These are phyloP conservation scores for Aegilops bicornis DNA, from an alignment of 176 grass and related monocot genomes.

Conservation along the genomic window DNA sequence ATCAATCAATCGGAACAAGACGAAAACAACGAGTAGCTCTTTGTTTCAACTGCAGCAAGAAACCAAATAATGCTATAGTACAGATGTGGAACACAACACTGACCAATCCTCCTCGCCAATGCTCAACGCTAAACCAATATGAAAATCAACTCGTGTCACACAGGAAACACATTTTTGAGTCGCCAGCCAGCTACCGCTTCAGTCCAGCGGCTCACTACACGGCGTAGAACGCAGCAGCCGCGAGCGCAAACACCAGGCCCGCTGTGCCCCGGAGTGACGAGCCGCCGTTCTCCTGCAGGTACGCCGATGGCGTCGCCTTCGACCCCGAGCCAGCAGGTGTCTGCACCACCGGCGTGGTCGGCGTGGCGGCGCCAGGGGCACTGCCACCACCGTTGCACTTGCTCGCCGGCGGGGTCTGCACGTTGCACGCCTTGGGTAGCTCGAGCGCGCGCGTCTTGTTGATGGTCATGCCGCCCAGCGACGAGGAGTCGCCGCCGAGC, in stretches of 20 bases:
- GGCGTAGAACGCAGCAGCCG: slow-evolving; percentile 15
- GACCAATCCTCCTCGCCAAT: background rate
- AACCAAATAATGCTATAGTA: background rate
- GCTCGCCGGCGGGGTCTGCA: slow-evolving; percentile 68
- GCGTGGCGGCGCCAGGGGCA: background rate
- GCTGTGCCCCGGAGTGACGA: background rate
- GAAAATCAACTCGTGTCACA: background rate
- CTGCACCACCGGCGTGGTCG: background rate
- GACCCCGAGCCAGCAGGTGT: slow-evolving; percentile 4
- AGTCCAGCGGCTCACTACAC: too few species aligned
- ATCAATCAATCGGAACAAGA: too few species aligned
- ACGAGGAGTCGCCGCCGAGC: slow-evolving; percentile 43
- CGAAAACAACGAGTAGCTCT: too few species aligned
- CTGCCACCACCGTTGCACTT: slow-evolving; percentile 35
- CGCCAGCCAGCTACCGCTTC: too few species aligned
- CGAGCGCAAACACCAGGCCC: slow-evolving; percentile 12
- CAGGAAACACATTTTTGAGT: background rate
- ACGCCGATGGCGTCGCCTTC: slow-evolving; percentile 32
- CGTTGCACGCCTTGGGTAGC: slow-evolving; percentile 60
- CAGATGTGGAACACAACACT: background rate
- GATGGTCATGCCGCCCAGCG: slow-evolving; percentile 60
- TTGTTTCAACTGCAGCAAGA: too few species aligned
- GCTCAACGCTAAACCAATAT: background rate
- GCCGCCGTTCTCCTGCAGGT: slow-evolving; percentile 16
- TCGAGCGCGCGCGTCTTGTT: slow-evolving; percentile 57